phyloP scores from a whole-genome alignment of 1,284 basidiomycete species.

The Tylopilus sp. region DNA sequence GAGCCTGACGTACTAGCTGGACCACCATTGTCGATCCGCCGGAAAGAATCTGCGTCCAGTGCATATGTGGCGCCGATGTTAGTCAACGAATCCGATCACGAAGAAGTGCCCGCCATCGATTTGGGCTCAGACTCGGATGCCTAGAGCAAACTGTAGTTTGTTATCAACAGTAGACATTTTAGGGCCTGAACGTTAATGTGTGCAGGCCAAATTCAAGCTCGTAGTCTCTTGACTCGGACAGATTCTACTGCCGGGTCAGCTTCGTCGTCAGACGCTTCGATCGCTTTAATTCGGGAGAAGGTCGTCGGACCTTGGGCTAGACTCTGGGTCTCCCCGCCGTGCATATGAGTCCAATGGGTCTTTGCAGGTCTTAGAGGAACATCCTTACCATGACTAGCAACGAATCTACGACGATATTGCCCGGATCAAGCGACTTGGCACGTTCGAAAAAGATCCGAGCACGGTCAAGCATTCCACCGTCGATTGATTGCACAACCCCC shows the following conservation, averaged over 20 bases:
- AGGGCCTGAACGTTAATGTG: not conserved
- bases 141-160: conserved; percentile 8
- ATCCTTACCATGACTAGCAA: conserved; percentile 48
- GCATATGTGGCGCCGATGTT: conserved; percentile 11
- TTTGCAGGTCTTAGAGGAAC: conserved; percentile 2
- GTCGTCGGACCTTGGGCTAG: conserved; percentile 14
- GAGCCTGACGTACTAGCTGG: not conserved
- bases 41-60: conserved; percentile 7
- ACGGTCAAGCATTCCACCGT: conserved; percentile 44
- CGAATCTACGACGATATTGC: conserved; percentile 49
- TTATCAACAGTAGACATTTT: not conserved
- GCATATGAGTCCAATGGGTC: not conserved
- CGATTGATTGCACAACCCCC: conserved; percentile 7
- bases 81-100: conserved; percentile 43
- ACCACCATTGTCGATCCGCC: not conserved
- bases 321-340: conserved; percentile 19
- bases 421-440: conserved; percentile 54
- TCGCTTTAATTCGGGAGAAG: conserved; percentile 29
- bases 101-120: conserved; percentile 52
- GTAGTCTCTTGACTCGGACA: conserved; percentile 16
- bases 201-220: conserved; percentile 12
- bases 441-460: conserved; percentile 65
- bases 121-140: conserved; percentile 47
- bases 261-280: conserved; percentile 47
- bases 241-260: conserved; percentile 19